Percentiles rank a stretch among this genome's conserved stretches.
Conservation (phyloP, 495 filamentous ascomycete genomes). For the Geoglossum glabrum region DNA sequence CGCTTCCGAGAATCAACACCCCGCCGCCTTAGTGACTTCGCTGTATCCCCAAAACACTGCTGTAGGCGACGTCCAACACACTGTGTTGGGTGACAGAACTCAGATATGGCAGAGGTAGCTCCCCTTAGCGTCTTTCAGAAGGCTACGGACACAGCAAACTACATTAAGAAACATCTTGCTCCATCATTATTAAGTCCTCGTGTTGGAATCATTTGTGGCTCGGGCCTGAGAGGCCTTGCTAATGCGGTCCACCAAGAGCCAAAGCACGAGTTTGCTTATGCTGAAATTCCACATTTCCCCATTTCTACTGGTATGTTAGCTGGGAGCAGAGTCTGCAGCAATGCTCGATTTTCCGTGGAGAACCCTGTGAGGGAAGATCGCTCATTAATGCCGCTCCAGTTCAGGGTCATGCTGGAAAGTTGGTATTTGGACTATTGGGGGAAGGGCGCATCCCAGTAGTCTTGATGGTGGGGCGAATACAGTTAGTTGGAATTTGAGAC, state of each 20-base stretch:
- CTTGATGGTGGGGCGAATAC: slow-evolving; percentile 52
- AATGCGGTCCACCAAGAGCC: slow-evolving; percentile 32
- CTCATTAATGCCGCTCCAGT: background rate
- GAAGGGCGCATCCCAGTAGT: slow-evolving; percentile 34
- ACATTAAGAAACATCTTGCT: slow-evolving; percentile 23
- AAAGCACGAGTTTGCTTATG: slow-evolving; percentile 38
- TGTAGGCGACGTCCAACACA: background rate
- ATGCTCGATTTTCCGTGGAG: background rate
- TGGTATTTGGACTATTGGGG: slow-evolving; percentile 48
- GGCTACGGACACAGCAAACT: slow-evolving; percentile 22
- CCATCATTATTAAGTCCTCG: slow-evolving; percentile 28
- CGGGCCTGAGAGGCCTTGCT: slow-evolving; percentile 48
- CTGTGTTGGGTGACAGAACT: background rate
- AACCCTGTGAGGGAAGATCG: background rate
- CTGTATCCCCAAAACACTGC: background rate
- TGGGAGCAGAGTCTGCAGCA: background rate
- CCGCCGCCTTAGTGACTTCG: background rate
- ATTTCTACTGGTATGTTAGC: slow-evolving; percentile 34
- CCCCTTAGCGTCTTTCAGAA: slow-evolving; percentile 13
- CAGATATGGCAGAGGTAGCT: background rate
- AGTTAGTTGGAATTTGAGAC: slow-evolving; percentile 31
- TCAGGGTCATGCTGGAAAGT: slow-evolving; percentile 50
- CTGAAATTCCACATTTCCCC: slow-evolving; percentile 45
- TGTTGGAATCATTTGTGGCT: slow-evolving; percentile 55
- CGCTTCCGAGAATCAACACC: background rate